These are phyloP conservation scores for Phytophthora europaea DNA, from an alignment of 352 stramenopile species.

Conservation along the genomic window DNA sequence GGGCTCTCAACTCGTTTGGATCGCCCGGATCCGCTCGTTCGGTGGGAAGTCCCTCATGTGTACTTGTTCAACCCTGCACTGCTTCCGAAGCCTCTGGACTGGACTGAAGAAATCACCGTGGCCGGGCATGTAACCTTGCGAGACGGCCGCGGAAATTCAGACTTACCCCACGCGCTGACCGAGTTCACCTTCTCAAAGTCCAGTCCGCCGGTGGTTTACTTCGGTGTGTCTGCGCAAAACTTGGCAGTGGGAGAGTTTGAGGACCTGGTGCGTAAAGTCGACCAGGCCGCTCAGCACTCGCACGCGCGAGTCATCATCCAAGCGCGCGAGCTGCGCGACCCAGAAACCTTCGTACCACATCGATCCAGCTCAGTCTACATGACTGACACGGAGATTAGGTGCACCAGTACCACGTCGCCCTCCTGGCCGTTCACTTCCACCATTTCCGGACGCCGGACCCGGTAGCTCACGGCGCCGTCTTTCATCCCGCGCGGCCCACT, in stretches of 20 bases:
- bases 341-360: not conserved
- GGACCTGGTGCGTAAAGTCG: constrained; percentile 44
- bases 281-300: constrained; percentile 32
- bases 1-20: constrained; percentile 32
- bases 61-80: constrained; percentile 52
- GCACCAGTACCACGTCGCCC: constrained; percentile 83
- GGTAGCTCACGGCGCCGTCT: constrained; percentile 60
- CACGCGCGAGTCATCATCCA: constrained; percentile 57
- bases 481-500: constrained; percentile 64
- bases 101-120: constrained; percentile 47
- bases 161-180: not conserved
- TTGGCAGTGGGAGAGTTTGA: constrained; percentile 32
- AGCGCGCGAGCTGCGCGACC: constrained; percentile 10
- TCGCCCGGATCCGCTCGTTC: constrained; percentile 26
- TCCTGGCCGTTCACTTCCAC: constrained; percentile 76
- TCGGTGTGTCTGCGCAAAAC: constrained; percentile 37
- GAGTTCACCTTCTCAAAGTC: constrained; percentile 17
- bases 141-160: not conserved
- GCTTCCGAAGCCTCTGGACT: constrained; percentile 50
- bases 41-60: constrained; percentile 53
- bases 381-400: constrained; percentile 37
- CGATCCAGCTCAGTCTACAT: constrained; percentile 26
- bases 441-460: constrained; percentile 42
- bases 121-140: constrained; percentile 43
- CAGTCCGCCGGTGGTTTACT: constrained; percentile 42